Percentiles rank a stretch among this genome's conserved stretches.
These are phyloP conservation scores for Podila minutissima DNA, from an alignment of 192 early-diverging fungal genomes.

Conservation along the genomic window DNA sequence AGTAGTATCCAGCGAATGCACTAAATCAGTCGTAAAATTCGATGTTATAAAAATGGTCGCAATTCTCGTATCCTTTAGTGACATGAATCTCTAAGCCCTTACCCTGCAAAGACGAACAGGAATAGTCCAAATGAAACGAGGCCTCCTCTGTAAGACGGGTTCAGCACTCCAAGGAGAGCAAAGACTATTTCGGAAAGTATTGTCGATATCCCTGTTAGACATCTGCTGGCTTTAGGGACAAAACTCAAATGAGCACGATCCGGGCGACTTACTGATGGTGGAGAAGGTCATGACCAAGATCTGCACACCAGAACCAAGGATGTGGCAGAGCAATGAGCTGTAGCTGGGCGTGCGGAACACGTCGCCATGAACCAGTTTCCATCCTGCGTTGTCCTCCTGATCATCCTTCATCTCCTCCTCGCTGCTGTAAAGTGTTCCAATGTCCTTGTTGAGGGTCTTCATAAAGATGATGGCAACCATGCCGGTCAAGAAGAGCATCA, in stretches of 20 bases:
- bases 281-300: constrained; percentile 64
- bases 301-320: constrained; percentile 81
- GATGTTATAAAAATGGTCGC: no score
- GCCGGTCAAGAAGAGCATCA: constrained; percentile 71
- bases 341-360: constrained; percentile 76
- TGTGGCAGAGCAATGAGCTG: constrained; percentile 71
- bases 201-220: not conserved
- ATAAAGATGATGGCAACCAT: constrained; percentile 75
- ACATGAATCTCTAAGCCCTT: not conserved
- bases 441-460: constrained; percentile 72
- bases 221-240: not conserved
- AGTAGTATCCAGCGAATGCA: constrained; percentile 71
- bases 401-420: constrained; percentile 67
- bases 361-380: constrained; percentile 83
- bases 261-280: constrained; percentile 50
- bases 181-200: constrained; percentile 42
- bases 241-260: not conserved
- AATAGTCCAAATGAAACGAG: constrained; percentile 66
- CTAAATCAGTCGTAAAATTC: constrained; percentile 14
- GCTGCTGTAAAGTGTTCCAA: constrained; percentile 56
- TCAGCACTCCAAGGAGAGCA: constrained; percentile 67
- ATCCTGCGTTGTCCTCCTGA: constrained; percentile 76
- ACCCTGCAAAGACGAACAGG: constrained; percentile 64
- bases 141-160: constrained; percentile 73
- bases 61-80: no score